Evolutionary conservation across 2,329 filamentous ascomycete genomes (phyloP).

Genomic region (Nothopassalora personata): DNA sequence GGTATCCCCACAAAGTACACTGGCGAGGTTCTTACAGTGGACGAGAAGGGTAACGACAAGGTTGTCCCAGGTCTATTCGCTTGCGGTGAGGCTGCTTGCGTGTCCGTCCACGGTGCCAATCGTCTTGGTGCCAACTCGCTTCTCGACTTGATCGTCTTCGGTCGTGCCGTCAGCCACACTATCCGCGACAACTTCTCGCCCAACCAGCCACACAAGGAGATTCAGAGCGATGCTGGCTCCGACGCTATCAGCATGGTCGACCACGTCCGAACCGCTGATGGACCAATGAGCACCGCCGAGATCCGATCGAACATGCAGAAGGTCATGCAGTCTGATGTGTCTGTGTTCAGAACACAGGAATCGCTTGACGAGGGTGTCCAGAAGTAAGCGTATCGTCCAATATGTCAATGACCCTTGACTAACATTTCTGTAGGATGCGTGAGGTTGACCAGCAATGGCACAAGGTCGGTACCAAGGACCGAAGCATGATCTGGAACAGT

Average conservation of each 20-base stretch:
- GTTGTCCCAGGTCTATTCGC: slow-evolving; percentile 92
- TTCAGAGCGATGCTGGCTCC: slow-evolving; percentile 79
- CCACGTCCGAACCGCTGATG: slow-evolving; percentile 74
- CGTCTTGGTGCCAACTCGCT: slow-evolving; percentile 97
- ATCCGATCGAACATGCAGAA: slow-evolving; percentile 93
- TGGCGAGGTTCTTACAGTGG: slow-evolving; percentile 86
- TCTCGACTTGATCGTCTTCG: slow-evolving; percentile 94
- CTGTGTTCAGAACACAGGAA: slow-evolving; percentile 92
- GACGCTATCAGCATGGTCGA: slow-evolving; percentile 83
- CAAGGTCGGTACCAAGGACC: slow-evolving; percentile 91
- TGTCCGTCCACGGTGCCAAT: slow-evolving; percentile 97
- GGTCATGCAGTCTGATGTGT: slow-evolving; percentile 96
- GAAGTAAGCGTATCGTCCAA: slow-evolving; percentile 41
- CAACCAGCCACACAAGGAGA: slow-evolving; percentile 70
- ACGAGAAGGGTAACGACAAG: slow-evolving; percentile 81
- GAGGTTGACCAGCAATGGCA: slow-evolving; percentile 75
- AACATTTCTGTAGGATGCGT: slow-evolving; percentile 51
- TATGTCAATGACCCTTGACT: slow-evolving; percentile 4
- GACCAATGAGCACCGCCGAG: slow-evolving; percentile 81
- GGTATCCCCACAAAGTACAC: slow-evolving; percentile 98
- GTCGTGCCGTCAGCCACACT: slow-evolving; percentile 92
- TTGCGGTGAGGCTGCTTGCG: slow-evolving; percentile 93
- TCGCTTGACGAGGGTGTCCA: slow-evolving; percentile 87
- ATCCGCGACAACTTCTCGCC: slow-evolving; percentile 92
- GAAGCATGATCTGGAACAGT: slow-evolving; percentile 99